Evolutionary conservation across 2,329 filamentous ascomycete genomes (phyloP).

Genomic region (Ceratocystiopsis brevicomis): DNA sequence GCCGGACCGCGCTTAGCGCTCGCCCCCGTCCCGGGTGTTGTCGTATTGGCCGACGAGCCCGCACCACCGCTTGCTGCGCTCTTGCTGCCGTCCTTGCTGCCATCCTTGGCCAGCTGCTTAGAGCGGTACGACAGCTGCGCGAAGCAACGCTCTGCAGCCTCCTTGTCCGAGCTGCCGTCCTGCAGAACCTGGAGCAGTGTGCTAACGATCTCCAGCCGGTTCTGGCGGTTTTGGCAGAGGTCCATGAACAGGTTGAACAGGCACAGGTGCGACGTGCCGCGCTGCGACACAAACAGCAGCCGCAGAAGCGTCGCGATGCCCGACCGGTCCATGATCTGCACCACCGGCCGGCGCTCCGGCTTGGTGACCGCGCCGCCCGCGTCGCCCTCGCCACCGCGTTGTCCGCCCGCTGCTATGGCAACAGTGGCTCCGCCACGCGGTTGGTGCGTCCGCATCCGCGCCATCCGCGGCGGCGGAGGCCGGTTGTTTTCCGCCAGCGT

Average conservation of each 20-base stretch:
- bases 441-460: constrained; percentile 9
- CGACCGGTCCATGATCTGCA: constrained; percentile 93
- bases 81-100: constrained; percentile 16
- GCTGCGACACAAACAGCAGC: constrained; percentile 94
- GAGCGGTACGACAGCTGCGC: constrained; percentile 80
- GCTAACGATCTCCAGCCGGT: constrained; percentile 81
- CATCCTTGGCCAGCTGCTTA: constrained; percentile 48
- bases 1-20: constrained; percentile 20
- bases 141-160: constrained; percentile 88
- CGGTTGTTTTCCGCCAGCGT: constrained; percentile 34
- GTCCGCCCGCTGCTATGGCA: background rate
- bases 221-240: constrained; percentile 92
- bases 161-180: constrained; percentile 83
- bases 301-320: constrained; percentile 89
- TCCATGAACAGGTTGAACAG: constrained; percentile 78
- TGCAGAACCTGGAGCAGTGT: constrained; percentile 84
- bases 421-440: background rate
- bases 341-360: constrained; percentile 57
- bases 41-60: constrained; percentile 25
- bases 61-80: background rate
- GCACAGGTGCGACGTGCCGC: constrained; percentile 65
- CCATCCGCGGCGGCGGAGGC: constrained; percentile 11
- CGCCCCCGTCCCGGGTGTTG: constrained; percentile 43
- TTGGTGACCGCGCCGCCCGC: constrained; percentile 26
- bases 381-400: background rate